Percentiles rank a stretch among this genome's conserved stretches.
Conservation (phyloP, 2,329 filamentous ascomycete species). For the Pyrenochaeta sp. region DNA sequence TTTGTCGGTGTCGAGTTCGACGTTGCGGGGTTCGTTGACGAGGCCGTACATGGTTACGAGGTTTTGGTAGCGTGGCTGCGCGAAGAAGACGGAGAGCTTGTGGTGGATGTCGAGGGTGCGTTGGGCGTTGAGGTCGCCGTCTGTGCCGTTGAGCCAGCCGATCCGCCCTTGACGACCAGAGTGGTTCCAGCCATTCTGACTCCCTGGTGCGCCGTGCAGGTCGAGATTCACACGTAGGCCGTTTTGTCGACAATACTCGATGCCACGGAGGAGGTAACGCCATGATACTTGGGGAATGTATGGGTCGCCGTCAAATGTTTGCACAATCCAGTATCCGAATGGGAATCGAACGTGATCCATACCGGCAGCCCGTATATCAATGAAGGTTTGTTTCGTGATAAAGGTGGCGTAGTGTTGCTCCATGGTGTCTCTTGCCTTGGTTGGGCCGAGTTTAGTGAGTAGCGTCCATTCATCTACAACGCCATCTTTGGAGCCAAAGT, state of each 20-base stretch:
- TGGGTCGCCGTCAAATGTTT: constrained; percentile 82
- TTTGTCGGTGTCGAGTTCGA: constrained; percentile 65
- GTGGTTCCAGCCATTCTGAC: constrained; percentile 98
- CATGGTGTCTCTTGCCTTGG: constrained; percentile 69
- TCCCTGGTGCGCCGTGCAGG: constrained; percentile 87
- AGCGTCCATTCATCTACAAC: constrained; percentile 92
- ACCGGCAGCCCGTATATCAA: constrained; percentile 83
- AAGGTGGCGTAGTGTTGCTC: constrained; percentile 93
- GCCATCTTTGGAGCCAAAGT: constrained; percentile 65
- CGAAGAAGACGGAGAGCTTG: constrained; percentile 88
- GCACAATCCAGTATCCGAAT: constrained; percentile 93
- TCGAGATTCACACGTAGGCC: constrained; percentile 93
- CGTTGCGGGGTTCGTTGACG: constrained; percentile 91
- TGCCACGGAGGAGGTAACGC: constrained; percentile 89
- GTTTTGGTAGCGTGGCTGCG: constrained; percentile 90
- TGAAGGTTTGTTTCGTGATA: constrained; percentile 83
- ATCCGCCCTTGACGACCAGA: constrained; percentile 83
- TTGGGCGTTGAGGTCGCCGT: constrained; percentile 79
- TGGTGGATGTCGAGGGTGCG: constrained; percentile 88
- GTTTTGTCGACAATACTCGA: constrained; percentile 93
- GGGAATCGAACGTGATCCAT: constrained; percentile 97
- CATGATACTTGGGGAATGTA: constrained; percentile 88
- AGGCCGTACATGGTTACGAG: constrained; percentile 92
- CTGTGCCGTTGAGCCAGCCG: constrained; percentile 88
- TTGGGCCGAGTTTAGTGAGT: constrained; percentile 71